Evolutionary conservation across 2,329 filamentous ascomycete species (phyloP), one percentile per base, ranked within the genome.

Genomic region (Diaporthe batatas): DNA sequence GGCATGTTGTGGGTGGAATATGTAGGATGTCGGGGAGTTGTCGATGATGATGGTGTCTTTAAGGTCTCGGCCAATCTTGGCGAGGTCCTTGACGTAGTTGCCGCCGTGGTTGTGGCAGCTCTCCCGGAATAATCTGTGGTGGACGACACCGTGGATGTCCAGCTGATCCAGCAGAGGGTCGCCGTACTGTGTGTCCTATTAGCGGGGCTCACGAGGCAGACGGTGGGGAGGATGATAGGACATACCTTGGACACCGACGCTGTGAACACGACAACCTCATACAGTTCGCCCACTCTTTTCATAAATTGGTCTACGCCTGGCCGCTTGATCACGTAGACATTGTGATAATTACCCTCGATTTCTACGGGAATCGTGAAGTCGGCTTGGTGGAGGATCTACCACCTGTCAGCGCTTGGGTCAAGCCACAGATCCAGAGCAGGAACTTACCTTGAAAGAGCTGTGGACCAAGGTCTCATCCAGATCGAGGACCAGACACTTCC

Each of bases 31-130:
- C 2, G 96, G 96, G 59, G 96, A 98, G 84, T 99, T 99, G 86
- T 99, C 96, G 80, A 99, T 99, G 82, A 99, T 99, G 81, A 99
- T 99, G 25, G 96, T 99, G 81, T 99, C 96, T 83, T 94, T 94
- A 72, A 99, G 90, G 82, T 98, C 95, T 76, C 96, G 93, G 68
- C 96, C 96, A 73, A 99, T 93, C 87, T 98, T 96, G 59, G 96
- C 98, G 71, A 99, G 90, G 81, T 99, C 96, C 89, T 99, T 99
- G 82, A 99, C 96, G 78, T 99, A 99, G 83, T 99, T 99, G 78
- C 96, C 96, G 85, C 98, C 96, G 81, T 99, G 96, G 81, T 99
- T 99, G 84, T 98, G 98, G 84, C 96, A 99, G 83, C 96, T 98
- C 84, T 99, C 96, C 74, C 96, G 91, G 90, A 99, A 99, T 34